Conservation (phyloP, 768 basidiomycete species). For the Trichaptum fuscoviolaceum region DNA sequence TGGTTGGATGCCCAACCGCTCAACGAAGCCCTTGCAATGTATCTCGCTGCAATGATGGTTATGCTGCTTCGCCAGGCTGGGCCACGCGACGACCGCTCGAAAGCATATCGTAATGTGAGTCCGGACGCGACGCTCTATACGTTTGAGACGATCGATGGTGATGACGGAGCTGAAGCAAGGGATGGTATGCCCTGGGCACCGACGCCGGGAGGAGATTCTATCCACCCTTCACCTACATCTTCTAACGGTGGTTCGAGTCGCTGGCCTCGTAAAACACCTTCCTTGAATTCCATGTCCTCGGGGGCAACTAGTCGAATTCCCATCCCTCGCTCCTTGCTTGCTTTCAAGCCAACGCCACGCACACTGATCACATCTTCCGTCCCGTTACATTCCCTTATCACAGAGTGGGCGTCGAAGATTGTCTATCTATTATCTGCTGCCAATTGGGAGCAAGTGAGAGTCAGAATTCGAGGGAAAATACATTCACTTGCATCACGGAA, state of each 20-base stretch:
- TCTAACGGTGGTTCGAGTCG: conserved; percentile 4
- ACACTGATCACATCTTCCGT: conserved; percentile 49
- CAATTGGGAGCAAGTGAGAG: conserved; percentile 78
- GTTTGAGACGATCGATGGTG: conserved; percentile 52
- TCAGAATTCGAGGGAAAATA: conserved; percentile 65
- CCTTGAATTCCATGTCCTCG: conserved; percentile 10
- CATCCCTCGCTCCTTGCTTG: conserved; percentile 22
- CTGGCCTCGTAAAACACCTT: conserved; percentile 32
- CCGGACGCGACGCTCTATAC: conserved; percentile 66
- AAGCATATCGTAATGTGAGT: conserved; percentile 55
- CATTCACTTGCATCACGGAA: conserved; percentile 48
- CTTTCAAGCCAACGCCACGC: conserved; percentile 61
- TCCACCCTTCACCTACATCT: neutral
- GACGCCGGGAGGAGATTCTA: conserved; percentile 1
- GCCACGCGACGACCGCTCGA: conserved; percentile 46
- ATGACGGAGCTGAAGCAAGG: neutral
- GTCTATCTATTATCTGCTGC: conserved; percentile 84
- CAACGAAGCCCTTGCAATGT: conserved; percentile 77
- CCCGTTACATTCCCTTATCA: conserved; percentile 57
- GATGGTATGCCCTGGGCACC: conserved; percentile 6
- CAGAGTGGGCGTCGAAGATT: conserved; percentile 70
- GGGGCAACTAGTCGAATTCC: conserved; percentile 17
- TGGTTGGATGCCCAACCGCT: conserved; percentile 66
- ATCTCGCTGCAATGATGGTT: conserved; percentile 77
- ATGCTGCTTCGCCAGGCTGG: conserved; percentile 74